phyloP scores from a whole-genome alignment of 2,329 filamentous ascomycete species.

The Nemania serpens region DNA sequence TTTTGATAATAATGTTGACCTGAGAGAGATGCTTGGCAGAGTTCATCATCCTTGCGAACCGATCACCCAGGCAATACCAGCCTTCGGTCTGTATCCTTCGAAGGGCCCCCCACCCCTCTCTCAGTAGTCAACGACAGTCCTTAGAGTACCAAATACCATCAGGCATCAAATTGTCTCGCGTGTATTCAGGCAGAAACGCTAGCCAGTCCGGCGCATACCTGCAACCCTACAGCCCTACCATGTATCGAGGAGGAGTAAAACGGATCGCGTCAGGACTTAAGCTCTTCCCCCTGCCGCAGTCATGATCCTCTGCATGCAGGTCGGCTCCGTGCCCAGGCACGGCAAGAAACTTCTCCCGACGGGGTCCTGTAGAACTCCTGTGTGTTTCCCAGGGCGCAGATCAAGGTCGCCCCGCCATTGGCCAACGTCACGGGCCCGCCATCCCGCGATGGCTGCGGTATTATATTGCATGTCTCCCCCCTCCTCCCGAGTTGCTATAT shows the following conservation, averaged over 20 bases:
- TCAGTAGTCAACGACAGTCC: background rate
- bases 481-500: background rate
- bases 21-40: background rate
- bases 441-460: conserved; percentile 11
- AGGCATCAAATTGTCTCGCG: conserved; percentile 9
- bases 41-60: background rate
- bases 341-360: conserved; percentile 8
- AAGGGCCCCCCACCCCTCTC: background rate
- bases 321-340: conserved; percentile 12
- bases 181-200: conserved; percentile 8
- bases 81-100: conserved; percentile 1
- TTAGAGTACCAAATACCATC: conserved; percentile 1
- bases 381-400: no score
- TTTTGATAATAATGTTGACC: background rate
- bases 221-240: conserved; percentile 22
- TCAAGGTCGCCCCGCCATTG: background rate
- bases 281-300: background rate
- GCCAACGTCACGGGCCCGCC: conserved; percentile 4
- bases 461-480: conserved; percentile 5
- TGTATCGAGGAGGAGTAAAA: conserved; percentile 12
- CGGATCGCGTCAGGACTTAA: conserved; percentile 5
- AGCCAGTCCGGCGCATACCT: background rate
- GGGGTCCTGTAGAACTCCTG: background rate
- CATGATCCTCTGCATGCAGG: conserved; percentile 21
- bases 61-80: background rate